Conservation (phyloP, 1,139 yeast species). For the Sugiyamaella japonica region DNA sequence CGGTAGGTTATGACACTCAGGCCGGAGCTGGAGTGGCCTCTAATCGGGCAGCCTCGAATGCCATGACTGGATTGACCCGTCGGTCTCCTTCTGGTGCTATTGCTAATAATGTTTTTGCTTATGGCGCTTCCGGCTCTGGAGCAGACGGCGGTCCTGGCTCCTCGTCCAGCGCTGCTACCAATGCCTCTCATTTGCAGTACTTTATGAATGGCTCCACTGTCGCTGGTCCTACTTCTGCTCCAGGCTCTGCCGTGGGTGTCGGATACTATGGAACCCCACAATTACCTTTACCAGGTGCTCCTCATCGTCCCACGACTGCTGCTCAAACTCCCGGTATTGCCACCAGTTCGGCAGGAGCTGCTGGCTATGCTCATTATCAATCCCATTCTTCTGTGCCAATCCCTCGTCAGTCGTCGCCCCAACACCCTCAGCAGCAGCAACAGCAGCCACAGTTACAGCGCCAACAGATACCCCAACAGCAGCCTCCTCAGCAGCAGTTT, state of each 20-base stretch:
- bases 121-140: slow-evolving; percentile 57
- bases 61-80: slow-evolving; percentile 8
- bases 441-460: slow-evolving; percentile 3
- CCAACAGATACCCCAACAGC: slow-evolving; percentile 10
- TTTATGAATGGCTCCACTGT: neutral
- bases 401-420: slow-evolving; percentile 14
- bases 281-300: slow-evolving; percentile 19
- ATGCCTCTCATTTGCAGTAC: neutral
- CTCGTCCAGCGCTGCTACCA: neutral
- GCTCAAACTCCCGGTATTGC: neutral
- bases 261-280: slow-evolving; percentile 17
- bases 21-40: neutral
- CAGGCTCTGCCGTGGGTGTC: neutral
- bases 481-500: slow-evolving; percentile 4
- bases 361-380: slow-evolving; percentile 5
- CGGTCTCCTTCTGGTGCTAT: slow-evolving; percentile 19
- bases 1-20: neutral
- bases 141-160: slow-evolving; percentile 38
- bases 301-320: slow-evolving; percentile 8
- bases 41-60: neutral
- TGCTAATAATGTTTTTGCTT: slow-evolving; percentile 49
- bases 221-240: slow-evolving; percentile 4
- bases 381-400: neutral
- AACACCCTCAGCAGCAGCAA: slow-evolving; percentile 17
- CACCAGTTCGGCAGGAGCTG: slow-evolving; percentile 1